Percentiles rank a stretch among this genome's conserved stretches.
Evolutionary conservation across 805 yeast species (phyloP).

Genomic region (Lachancea mirantina): DNA sequence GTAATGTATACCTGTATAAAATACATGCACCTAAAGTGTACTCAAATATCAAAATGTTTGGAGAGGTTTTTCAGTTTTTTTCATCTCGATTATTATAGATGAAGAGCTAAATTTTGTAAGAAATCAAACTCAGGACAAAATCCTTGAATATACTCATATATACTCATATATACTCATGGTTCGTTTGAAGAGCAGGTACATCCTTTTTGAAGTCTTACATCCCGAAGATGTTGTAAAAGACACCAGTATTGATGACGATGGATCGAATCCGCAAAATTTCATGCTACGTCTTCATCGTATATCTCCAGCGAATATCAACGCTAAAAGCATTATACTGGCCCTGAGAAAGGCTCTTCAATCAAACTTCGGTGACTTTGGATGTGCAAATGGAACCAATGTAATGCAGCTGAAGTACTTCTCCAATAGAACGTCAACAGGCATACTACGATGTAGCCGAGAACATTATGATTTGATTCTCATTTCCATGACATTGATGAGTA

Average conservation of each 20-base stretch:
- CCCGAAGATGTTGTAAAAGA: slow-evolving; percentile 14
- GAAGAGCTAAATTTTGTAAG: too few species aligned
- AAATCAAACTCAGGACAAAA: too few species aligned
- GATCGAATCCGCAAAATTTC: slow-evolving; percentile 13
- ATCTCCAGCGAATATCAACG: slow-evolving; percentile 42
- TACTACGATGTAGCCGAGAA: slow-evolving; percentile 66
- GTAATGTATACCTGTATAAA: not conserved
- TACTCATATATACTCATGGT: too few species aligned
- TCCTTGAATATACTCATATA: too few species aligned
- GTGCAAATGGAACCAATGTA: slow-evolving; percentile 54
- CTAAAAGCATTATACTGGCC: slow-evolving; percentile 44
- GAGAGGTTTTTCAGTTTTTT: too few species aligned
- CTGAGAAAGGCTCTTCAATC: slow-evolving; percentile 50
- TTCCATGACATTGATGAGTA: slow-evolving; percentile 52
- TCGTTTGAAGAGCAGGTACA: slow-evolving; percentile 75
- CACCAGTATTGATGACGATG: not conserved
- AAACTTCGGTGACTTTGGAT: slow-evolving; percentile 74
- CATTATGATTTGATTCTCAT: slow-evolving; percentile 56
- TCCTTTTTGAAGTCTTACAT: slow-evolving; percentile 69
- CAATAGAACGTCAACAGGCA: slow-evolving; percentile 74
- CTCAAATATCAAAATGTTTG: too few species aligned
- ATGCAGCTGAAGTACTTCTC: slow-evolving; percentile 73
- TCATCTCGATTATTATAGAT: too few species aligned
- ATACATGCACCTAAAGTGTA: too few species aligned
- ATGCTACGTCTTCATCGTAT: slow-evolving; percentile 44